Evolutionary conservation across 768 basidiomycete genomes (phyloP).

Genomic region (Psilocybe tampanensis): DNA sequence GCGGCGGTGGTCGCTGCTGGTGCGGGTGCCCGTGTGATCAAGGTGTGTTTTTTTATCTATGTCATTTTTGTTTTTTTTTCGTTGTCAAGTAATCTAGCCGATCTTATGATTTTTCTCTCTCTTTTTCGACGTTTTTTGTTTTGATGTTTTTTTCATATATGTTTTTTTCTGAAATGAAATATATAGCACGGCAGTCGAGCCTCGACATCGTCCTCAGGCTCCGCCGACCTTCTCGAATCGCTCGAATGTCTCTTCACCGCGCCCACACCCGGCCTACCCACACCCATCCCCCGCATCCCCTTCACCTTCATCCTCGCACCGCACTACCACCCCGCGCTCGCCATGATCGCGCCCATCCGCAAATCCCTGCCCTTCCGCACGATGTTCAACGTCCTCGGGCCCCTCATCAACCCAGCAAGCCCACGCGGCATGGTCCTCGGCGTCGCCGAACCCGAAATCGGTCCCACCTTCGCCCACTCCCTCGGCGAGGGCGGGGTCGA

Average conservation of each 20-base stretch:
- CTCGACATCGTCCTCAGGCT: slow-evolving; percentile 92
- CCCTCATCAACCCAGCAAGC: slow-evolving; percentile 87
- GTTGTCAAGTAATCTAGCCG: neutral
- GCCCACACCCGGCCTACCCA: slow-evolving; percentile 58
- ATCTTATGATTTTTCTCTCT: too few species aligned
- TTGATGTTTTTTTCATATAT: too few species aligned
- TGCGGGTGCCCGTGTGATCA: slow-evolving; percentile 90
- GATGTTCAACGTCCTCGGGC: slow-evolving; percentile 94
- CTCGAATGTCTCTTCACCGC: slow-evolving; percentile 77
- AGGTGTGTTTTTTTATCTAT: slow-evolving; percentile 53
- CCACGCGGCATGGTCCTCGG: slow-evolving; percentile 92
- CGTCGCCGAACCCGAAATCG: slow-evolving; percentile 81
- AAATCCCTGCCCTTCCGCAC: slow-evolving; percentile 91
- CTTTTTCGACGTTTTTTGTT: too few species aligned
- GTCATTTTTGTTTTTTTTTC: neutral
- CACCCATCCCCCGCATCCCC: slow-evolving; percentile 65
- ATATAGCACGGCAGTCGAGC: slow-evolving; percentile 90
- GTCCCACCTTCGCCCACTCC: slow-evolving; percentile 77
- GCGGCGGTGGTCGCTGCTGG: slow-evolving; percentile 95
- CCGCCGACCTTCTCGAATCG: slow-evolving; percentile 88
- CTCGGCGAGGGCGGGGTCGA: slow-evolving; percentile 73
- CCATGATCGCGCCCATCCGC: slow-evolving; percentile 80
- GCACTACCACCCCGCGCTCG: slow-evolving; percentile 89
- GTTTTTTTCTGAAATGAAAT: neutral
- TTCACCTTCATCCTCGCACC: slow-evolving; percentile 95